Base-by-base conservation (phyloP, 2,329 filamentous ascomycete genomes). In the Didymella lethalis region DNA sequence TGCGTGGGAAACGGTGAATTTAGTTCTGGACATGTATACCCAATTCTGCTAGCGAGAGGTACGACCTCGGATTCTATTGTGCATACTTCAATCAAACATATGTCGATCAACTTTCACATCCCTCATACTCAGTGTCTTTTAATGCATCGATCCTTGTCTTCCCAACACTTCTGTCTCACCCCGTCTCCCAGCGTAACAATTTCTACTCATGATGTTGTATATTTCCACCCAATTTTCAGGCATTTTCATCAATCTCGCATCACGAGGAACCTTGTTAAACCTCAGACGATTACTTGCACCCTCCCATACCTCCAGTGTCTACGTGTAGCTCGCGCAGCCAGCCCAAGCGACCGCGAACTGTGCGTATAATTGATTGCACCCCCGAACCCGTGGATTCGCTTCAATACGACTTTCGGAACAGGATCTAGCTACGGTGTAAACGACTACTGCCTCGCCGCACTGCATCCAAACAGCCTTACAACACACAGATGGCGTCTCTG, bases 51-150 rank as follows among this genome's bases (percentile, higher is more conserved):
- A 50, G 31, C 31, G n/a, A 23, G 43, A 32, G 28, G n/a, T 40
- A 28, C 23, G 25, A 14, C 20, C 12, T 43, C 34, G 7, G 25
- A 6, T 34, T 36, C 31, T n/a, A 16, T 31, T 58, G 48, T 58
- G 8, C 25, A 53, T 48, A 53, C 5, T 31, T 45, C 18, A 26
- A 25, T 44, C 16, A 25, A 34, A 36, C 38, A 53, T 40, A 48
- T 4, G 3, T 11, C 32, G 7, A 36, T 20, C 20, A 34, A 26
- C 20, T 18, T 4, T 14, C 36, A 4, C 20, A 12, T 16, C 11
- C 10, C 25, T 7, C 40, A 25, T 8, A 14, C 14, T 7, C 2
- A 25, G 40, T 20, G 36, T 7, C n/a, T 14, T 5, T n/a, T 16
- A 5, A 12, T 36, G 32, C 16, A 23, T 3, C 23, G 23, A 23